Evolutionary conservation across 768 basidiomycete genomes (phyloP).

Genomic region (Plicaturopsis crispa): DNA sequence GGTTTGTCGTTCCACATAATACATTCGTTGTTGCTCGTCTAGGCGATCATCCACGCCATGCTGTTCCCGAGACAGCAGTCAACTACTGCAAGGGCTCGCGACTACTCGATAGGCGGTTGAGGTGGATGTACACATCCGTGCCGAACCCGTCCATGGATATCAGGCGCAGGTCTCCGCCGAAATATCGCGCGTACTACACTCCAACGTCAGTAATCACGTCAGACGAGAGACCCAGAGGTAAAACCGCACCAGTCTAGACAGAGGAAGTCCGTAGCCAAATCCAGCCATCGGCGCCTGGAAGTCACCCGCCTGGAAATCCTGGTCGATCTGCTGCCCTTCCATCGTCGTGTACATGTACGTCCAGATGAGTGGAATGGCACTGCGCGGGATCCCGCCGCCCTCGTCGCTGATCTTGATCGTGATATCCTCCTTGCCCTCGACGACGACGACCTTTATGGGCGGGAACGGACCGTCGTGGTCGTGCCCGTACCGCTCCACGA

Average conservation of each 20-base stretch:
- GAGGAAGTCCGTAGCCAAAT: conserved; percentile 88
- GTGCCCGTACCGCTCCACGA: conserved; percentile 87
- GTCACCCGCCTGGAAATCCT: conserved; percentile 77
- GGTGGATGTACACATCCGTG: conserved; percentile 89
- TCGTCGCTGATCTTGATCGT: conserved; percentile 99
- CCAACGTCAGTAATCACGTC: conserved; percentile 1
- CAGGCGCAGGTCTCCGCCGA: conserved; percentile 85
- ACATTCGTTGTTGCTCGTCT: no score
- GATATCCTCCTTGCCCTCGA: conserved; percentile 97
- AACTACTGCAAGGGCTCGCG: conserved; percentile 64
- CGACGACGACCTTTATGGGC: conserved; percentile 90
- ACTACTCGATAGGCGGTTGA: conserved; percentile 80
- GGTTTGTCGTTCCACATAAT: no score
- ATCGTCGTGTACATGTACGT: conserved; percentile 97
- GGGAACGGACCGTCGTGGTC: conserved; percentile 76
- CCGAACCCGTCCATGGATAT: conserved; percentile 99
- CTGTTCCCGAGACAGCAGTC: no score
- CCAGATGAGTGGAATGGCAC: conserved; percentile 92
- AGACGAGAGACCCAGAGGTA: background rate
- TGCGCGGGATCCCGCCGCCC: conserved; percentile 89
- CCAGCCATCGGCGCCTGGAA: conserved; percentile 99
- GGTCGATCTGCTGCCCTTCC: conserved; percentile 61
- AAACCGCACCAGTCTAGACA: conserved; percentile 75
- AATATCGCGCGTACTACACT: conserved; percentile 86
- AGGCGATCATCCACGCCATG: no score